Evolutionary conservation across 352 stramenopile species (phyloP), one percentile per base, ranked within the genome.

Genomic region (Pythium plurisporium): DNA sequence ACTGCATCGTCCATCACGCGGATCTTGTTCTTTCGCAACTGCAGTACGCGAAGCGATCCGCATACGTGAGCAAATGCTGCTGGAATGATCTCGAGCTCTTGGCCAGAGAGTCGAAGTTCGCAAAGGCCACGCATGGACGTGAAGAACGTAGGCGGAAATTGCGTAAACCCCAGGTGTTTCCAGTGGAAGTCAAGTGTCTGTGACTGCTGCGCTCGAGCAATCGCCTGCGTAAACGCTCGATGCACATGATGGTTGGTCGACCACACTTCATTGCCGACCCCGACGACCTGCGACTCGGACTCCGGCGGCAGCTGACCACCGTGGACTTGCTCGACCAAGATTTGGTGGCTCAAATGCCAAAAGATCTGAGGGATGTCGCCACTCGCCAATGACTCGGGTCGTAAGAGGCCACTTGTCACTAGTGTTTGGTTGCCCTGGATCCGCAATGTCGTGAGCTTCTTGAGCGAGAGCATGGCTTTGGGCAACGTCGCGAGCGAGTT

Each of bases 201-300:
- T 0, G 68, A 67, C n/a, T 73, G 46, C 62, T 65, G 55, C 11
- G 79, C 78, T 0, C 43, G 43, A 19, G 65, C 48, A 19, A 91
- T 69, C 3, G 68, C 67, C 11, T 73, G 52, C 34, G 69, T 51
- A 20, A 91, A 78, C 31, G 85, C 73, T 1, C 63, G 64, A n/a
- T 86, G 73, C 3, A 91, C 44, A 36, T 91, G 82, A 23, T 89
- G 64, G 41, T 89, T 68, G 1, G 82, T 91, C 4, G 77, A 86
- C 82, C 80, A 91, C 17, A 59, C 65, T 56, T 87, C 74, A 40
- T 77, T 46, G 4, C 79, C 74, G 19, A 87, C 53, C 1, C 76
- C 79, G 9, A 89, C 67, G 19, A 72, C 26, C 15, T 59, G 53
- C 1, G 74, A 73, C 55, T 57, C 48, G 11, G 74, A 66, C 6